Conservation (phyloP, 2,329 filamentous ascomycete genomes). For the Lachnellula suecica region DNA sequence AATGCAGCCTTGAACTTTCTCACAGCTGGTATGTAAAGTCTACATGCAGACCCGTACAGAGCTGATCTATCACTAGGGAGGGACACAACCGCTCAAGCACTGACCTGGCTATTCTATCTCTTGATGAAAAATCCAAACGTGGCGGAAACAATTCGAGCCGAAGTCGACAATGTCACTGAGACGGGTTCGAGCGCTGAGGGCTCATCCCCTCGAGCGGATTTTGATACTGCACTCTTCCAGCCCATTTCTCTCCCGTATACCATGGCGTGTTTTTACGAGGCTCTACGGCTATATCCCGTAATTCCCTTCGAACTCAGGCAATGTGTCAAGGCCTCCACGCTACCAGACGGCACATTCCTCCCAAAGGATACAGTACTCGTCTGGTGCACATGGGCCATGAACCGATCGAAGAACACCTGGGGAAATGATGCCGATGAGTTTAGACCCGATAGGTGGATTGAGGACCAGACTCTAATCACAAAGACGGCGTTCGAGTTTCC, state of each 20-base stretch:
- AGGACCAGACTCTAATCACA: conserved; percentile 39
- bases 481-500: conserved; percentile 57
- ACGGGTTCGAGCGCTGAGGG: conserved; percentile 10
- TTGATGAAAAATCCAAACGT: conserved; percentile 51
- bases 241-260: conserved; percentile 50
- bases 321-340: conserved; percentile 46
- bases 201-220: conserved; percentile 12
- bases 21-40: conserved; percentile 46
- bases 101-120: conserved; percentile 64
- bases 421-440: conserved; percentile 56
- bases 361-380: conserved; percentile 54
- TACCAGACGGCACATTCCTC: conserved; percentile 61
- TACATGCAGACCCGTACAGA: background rate
- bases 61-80: conserved; percentile 40
- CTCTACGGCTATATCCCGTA: conserved; percentile 60
- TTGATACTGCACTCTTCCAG: conserved; percentile 21
- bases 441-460: conserved; percentile 56
- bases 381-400: conserved; percentile 66
- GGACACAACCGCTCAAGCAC: conserved; percentile 63
- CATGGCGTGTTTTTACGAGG: conserved; percentile 62
- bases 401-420: conserved; percentile 55
- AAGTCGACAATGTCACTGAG: conserved; percentile 33
- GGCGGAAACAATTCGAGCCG: conserved; percentile 41
- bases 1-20: conserved; percentile 67
- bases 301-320: conserved; percentile 68